Evolutionary conservation across 148 eudicot genomes (phyloP).

Genomic region (Euryodendron excelsum): DNA sequence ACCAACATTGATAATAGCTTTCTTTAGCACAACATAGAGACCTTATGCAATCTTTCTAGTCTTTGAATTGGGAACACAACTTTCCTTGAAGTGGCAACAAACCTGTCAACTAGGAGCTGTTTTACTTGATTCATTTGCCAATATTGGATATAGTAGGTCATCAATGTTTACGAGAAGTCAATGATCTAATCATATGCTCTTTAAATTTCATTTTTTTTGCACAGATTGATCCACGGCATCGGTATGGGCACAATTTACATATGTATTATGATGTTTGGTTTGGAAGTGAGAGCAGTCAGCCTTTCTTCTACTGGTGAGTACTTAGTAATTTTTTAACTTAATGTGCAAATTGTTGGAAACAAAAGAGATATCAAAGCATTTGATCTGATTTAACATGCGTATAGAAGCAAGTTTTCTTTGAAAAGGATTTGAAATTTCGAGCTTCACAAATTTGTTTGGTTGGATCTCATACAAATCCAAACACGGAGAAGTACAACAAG

Average conservation of each 20-base stretch:
- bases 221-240: constrained; percentile 96
- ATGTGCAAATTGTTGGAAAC: neutral
- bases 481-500: neutral
- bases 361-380: neutral
- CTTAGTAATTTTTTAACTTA: neutral
- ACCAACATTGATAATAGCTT: neutral
- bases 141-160: neutral
- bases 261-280: constrained; percentile 83
- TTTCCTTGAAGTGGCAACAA: no score
- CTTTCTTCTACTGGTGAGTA: constrained; percentile 92
- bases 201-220: constrained; percentile 6
- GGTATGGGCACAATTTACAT: constrained; percentile 95
- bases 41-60: neutral
- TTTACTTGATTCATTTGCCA: neutral
- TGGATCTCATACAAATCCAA: neutral
- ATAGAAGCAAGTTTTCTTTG: neutral
- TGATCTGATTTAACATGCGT: neutral
- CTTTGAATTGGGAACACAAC: no score
- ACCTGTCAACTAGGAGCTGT: neutral
- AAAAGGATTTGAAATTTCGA: no score
- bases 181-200: neutral
- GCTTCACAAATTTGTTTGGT: neutral
- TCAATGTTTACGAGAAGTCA: neutral
- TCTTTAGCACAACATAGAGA: neutral
- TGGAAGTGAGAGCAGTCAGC: constrained; percentile 81